phyloP scores from a whole-genome alignment of 345 rosid genomes.

The Euphorbia lathyris region DNA sequence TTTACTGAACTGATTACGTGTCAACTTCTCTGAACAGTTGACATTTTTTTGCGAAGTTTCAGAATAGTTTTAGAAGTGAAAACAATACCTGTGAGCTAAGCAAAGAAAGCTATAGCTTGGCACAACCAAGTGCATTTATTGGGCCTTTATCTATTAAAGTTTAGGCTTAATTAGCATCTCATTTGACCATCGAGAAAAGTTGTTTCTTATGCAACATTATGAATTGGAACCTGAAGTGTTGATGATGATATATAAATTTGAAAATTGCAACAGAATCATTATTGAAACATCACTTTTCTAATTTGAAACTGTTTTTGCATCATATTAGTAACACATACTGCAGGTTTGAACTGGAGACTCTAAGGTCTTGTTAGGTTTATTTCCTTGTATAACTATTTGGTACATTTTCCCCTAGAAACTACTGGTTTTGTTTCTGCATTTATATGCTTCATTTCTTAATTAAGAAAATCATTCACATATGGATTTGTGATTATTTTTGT shows the following conservation, averaged over 20 bases:
- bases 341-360: background rate
- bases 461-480: background rate
- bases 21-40: background rate
- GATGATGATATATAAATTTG: background rate
- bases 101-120: background rate
- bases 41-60: background rate
- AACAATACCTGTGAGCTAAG: background rate
- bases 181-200: background rate
- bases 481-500: no score
- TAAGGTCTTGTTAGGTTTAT: background rate
- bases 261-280: background rate
- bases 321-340: background rate
- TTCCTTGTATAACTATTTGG: slow-evolving; percentile 1
- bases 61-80: background rate
- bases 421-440: slow-evolving; percentile 1
- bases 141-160: background rate
- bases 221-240: background rate
- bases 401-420: background rate
- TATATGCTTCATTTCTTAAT: background rate
- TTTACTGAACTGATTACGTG: background rate
- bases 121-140: background rate
- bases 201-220: background rate
- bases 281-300: background rate
- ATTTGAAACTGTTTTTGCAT: background rate
- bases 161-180: background rate